phyloP scores from a whole-genome alignment of 139 green algal genomes.

The Ettlia oleoabundans region DNA sequence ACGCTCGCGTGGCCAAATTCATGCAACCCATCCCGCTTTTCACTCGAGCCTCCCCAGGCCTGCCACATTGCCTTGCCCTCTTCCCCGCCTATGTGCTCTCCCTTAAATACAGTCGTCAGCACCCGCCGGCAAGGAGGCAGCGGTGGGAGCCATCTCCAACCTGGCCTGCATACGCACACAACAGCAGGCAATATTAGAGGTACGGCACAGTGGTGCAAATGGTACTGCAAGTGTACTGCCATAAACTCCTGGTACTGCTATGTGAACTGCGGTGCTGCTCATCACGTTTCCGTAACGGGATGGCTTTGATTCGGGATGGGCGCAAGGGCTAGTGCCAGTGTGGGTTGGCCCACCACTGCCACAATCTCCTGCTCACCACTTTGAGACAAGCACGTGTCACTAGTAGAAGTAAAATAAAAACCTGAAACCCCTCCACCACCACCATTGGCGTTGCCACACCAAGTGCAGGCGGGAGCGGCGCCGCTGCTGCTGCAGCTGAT shows the following conservation, averaged over 20 bases:
- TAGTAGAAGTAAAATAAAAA: no score
- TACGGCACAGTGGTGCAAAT: not conserved
- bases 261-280: not conserved
- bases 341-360: no score
- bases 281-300: no score
- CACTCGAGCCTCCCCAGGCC: not conserved
- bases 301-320: no score
- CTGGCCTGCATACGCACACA: conserved; percentile 34
- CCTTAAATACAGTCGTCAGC: not conserved
- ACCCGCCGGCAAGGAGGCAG: conserved; percentile 30
- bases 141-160: conserved; percentile 40
- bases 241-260: not conserved
- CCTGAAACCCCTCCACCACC: no score
- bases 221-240: not conserved
- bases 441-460: no score
- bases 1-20: no score
- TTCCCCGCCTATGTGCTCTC: no score
- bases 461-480: conserved; percentile 21
- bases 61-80: not conserved
- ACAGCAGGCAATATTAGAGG: conserved; percentile 24
- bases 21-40: not conserved
- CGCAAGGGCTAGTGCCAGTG: no score
- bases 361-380: no score
- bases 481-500: conserved; percentile 29
- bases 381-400: no score